Evolutionary conservation across 2,329 filamentous ascomycete species (phyloP).

Genomic region (Aspergillus spinulosporus): DNA sequence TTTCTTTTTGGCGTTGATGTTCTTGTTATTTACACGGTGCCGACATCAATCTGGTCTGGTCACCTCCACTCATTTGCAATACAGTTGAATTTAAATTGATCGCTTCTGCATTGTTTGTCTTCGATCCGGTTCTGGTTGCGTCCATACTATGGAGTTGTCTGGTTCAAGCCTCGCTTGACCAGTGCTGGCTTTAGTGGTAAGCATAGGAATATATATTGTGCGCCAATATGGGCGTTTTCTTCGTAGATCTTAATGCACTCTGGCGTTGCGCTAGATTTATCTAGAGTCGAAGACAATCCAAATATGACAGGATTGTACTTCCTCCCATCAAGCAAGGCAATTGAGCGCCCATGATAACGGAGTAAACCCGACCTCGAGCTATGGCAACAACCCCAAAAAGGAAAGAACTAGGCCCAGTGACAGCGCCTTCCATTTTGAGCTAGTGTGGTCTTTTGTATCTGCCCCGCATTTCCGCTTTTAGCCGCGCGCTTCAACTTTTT

Average conservation of each 20-base stretch:
- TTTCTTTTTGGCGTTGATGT: slow-evolving; percentile 25
- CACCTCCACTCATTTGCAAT: slow-evolving; percentile 24
- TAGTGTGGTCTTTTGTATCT: slow-evolving; percentile 6
- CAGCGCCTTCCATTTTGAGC: slow-evolving; percentile 1
- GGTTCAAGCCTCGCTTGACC: neutral
- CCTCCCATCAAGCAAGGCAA: no score
- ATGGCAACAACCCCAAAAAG: neutral
- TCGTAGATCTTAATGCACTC: no score
- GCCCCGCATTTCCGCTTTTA: slow-evolving; percentile 19
- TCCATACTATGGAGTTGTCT: slow-evolving; percentile 7
- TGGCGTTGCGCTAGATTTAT: no score
- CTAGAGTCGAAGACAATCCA: no score
- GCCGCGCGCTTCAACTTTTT: slow-evolving; percentile 20
- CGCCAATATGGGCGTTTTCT: no score
- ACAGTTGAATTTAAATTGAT: slow-evolving; percentile 18
- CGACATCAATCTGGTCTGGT: slow-evolving; percentile 17
- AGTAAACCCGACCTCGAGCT: neutral
- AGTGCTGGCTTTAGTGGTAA: no score
- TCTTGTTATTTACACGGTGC: slow-evolving; percentile 11
- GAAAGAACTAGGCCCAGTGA: neutral
- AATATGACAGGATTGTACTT: no score
- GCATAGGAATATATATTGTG: no score
- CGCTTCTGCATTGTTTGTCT: slow-evolving; percentile 4
- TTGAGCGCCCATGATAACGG: no score
- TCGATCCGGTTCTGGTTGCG: slow-evolving; percentile 14